Evolutionary conservation across 345 rosid species (phyloP), one percentile per base, ranked within the genome.

Genomic region (Populus davidiana): DNA sequence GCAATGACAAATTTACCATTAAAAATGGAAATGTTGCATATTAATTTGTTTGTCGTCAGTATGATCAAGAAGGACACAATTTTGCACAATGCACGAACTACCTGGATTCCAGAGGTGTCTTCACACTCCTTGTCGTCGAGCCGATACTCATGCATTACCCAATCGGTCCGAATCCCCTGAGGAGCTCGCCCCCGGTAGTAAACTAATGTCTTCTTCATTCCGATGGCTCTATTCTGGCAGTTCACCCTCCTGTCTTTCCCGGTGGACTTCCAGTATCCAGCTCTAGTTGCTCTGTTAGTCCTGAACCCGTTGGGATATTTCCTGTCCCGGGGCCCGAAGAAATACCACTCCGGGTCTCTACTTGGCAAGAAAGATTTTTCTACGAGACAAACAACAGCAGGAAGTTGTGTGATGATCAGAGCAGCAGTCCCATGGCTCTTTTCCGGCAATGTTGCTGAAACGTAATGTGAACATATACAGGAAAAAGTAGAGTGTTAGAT

Each of bases 61-160:
- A 59, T 18, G 38, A n/a, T 21, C 12, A 67, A 6, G 43, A 35
- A 69, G 43, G n/a, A 39, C 10, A 47, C 31, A 27, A 23, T n/a
- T 43, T 18, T 25, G 73, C 18, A 69, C 27, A 41, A 76, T 52
- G 56, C 56, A 69, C 72, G 10, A 69, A 71, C 83, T 80, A 92
- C 98, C 97, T 94, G 98, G 62, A 94, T 88, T 3, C 89, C 91
- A 13, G 91, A 86, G 59, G 87, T 81, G 68, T 94, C 98, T 2
- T 92, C 97, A 25, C 82, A 91, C 47, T 94, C 96, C 47, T 91
- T 94, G 73, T 94, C 98, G 38, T 91, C 92, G 7, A 94, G 96
- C 66, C 97, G 93, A 81, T 94, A 94, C 73, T 94, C 98, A 67
- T 94, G 98, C 98, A 94, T 94, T 0, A 94, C 94, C 98, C 97